Percentiles rank a stretch among this genome's conserved stretches.
These are phyloP conservation scores for Colletotrichum sp. DNA, from an alignment of 2,329 filamentous ascomycete species.

Conservation along the genomic window DNA sequence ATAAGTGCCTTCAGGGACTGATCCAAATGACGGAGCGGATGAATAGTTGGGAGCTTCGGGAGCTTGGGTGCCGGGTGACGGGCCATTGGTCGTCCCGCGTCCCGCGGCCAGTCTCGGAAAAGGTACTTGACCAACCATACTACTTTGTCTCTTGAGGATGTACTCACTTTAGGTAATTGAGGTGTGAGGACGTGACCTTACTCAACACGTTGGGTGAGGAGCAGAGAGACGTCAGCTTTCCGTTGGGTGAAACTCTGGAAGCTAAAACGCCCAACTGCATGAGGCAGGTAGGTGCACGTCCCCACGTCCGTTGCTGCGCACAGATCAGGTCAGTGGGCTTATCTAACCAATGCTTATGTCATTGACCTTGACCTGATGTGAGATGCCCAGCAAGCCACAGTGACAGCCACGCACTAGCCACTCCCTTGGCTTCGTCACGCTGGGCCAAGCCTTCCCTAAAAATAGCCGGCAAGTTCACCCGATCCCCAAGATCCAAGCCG, in stretches of 20 bases:
- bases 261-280: slow-evolving; percentile 5
- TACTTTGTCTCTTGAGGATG: neutral
- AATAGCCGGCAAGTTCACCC: neutral
- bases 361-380: neutral
- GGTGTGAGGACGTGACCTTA: neutral
- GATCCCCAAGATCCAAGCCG: neutral
- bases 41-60: neutral
- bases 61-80: neutral
- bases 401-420: neutral
- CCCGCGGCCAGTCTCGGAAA: neutral
- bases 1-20: neutral
- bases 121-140: neutral
- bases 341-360: neutral
- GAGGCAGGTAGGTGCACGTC: neutral
- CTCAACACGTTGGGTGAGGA: neutral
- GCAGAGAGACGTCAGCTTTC: slow-evolving; percentile 3
- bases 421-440: neutral
- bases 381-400: neutral
- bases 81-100: neutral
- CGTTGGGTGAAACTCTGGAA: slow-evolving; percentile 12
- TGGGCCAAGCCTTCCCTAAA: neutral
- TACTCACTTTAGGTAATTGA: neutral
- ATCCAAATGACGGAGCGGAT: neutral
- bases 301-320: neutral
- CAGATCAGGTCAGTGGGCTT: slow-evolving; percentile 61